Conservation (phyloP, 768 basidiomycete species). For the Lactarius evosmus region DNA sequence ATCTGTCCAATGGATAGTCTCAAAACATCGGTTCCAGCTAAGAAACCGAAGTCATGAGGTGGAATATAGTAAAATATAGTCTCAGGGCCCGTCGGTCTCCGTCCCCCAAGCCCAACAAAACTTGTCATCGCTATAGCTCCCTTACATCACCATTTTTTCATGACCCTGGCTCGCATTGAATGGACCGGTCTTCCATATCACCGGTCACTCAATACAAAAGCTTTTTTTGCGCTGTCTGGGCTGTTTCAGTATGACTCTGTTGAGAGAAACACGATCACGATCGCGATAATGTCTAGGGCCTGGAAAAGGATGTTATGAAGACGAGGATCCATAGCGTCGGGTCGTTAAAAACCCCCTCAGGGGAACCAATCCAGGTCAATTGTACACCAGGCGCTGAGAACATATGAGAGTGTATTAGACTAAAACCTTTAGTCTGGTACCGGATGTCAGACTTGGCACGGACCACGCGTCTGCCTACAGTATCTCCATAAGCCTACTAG, state of each 20-base stretch:
- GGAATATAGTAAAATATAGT: background rate
- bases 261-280: conserved; percentile 1
- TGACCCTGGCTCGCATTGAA: background rate
- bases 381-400: background rate
- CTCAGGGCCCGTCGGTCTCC: conserved; percentile 3
- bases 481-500: background rate
- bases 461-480: background rate
- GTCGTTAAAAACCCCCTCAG: background rate
- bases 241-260: background rate
- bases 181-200: background rate
- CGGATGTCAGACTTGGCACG: background rate
- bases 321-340: background rate
- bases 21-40: conserved; percentile 10
- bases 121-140: background rate
- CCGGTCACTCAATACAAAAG: conserved; percentile 8
- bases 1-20: background rate
- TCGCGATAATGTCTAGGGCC: background rate
- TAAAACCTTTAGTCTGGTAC: background rate
- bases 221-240: background rate
- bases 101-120: background rate
- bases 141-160: background rate
- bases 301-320: background rate
- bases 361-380: background rate
- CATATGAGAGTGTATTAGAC: background rate
- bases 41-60: conserved; percentile 20